phyloP scores from a whole-genome alignment of 805 yeast species.

The Yarrowia osloensis region DNA sequence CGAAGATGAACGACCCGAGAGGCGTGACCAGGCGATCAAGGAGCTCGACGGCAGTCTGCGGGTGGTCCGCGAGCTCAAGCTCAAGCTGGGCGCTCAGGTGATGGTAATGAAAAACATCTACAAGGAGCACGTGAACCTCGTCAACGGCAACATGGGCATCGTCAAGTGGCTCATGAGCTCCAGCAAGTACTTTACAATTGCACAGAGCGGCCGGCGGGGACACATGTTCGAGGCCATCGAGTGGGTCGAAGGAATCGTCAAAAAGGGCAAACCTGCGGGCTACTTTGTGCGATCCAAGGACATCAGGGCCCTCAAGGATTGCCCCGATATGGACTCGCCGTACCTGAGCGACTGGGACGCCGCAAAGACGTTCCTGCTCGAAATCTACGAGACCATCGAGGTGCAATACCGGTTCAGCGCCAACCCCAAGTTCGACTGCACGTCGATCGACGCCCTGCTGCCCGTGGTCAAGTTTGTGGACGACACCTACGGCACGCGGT shows the following conservation, averaged over 20 bases:
- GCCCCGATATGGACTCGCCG: neutral
- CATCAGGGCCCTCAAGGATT: neutral
- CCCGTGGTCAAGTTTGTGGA: slow-evolving; percentile 26
- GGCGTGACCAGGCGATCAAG: slow-evolving; percentile 30
- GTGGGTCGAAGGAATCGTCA: slow-evolving; percentile 1
- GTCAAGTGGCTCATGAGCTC: slow-evolving; percentile 55
- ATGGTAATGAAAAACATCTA: slow-evolving; percentile 74
- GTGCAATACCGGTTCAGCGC: neutral
- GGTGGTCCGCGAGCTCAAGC: slow-evolving; percentile 63
- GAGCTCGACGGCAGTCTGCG: slow-evolving; percentile 55
- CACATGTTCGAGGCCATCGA: slow-evolving; percentile 3
- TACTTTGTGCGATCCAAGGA: neutral
- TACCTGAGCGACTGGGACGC: neutral
- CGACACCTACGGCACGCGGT: neutral
- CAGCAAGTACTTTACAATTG: neutral
- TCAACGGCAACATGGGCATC: slow-evolving; percentile 87
- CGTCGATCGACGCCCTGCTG: neutral
- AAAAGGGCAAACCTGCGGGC: neutral
- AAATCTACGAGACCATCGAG: slow-evolving; percentile 19
- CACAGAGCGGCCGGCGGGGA: neutral
- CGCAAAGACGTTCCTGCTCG: neutral
- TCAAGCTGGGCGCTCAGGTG: slow-evolving; percentile 88
- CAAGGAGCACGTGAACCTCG: slow-evolving; percentile 57
- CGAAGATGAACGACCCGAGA: slow-evolving; percentile 41
- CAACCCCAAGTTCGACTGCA: neutral